Evolutionary conservation across 208 protist species (phyloP).

Genomic region (Endotrypanum monterogeii): DNA sequence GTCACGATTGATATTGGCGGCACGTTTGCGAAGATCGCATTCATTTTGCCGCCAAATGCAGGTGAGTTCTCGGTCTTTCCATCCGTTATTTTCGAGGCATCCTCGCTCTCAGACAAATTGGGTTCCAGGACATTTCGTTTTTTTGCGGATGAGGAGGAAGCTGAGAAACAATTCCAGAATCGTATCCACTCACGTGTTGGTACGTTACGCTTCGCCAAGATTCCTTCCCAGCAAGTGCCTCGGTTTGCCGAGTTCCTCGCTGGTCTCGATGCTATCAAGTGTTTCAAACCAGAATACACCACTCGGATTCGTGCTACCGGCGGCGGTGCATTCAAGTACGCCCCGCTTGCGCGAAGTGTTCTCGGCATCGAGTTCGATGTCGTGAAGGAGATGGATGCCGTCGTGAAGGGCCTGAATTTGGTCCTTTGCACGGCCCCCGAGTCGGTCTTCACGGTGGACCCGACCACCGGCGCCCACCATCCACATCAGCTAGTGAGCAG

Average conservation of each 20-base stretch:
- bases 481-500: conserved; percentile 65
- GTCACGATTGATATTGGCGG: conserved; percentile 89
- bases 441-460: conserved; percentile 87
- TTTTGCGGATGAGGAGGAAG: conserved; percentile 45
- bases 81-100: conserved; percentile 65
- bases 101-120: conserved; percentile 73
- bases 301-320: conserved; percentile 78
- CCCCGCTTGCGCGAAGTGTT: conserved; percentile 42
- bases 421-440: conserved; percentile 67
- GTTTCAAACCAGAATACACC: conserved; percentile 53
- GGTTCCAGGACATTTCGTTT: conserved; percentile 63
- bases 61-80: conserved; percentile 21
- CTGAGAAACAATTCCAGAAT: conserved; percentile 38
- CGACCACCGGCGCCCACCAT: conserved; percentile 49
- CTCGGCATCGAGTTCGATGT: conserved; percentile 74
- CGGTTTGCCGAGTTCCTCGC: conserved; percentile 69
- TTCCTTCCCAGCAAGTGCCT: conserved; percentile 82
- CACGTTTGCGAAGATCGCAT: conserved; percentile 91
- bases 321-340: conserved; percentile 92
- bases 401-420: conserved; percentile 89
- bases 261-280: conserved; percentile 28
- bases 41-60: conserved; percentile 61
- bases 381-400: conserved; percentile 89
- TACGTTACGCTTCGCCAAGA: conserved; percentile 79
- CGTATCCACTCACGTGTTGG: conserved; percentile 53